Evolutionary conservation across 2,329 filamentous ascomycete species (phyloP).

Genomic region (Plenodomus biglobosus): DNA sequence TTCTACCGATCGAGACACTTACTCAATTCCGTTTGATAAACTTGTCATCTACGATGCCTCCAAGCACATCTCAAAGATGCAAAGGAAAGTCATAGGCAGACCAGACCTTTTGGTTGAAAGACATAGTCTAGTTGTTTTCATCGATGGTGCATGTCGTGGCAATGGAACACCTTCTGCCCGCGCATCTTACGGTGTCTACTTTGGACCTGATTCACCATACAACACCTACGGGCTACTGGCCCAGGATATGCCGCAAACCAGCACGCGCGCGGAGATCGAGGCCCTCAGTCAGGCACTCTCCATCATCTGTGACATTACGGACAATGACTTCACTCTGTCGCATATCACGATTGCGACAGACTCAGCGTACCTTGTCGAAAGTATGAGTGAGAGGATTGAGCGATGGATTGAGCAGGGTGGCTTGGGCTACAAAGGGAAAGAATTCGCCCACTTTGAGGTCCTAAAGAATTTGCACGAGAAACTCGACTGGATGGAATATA

Average conservation of each 20-base stretch:
- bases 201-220: constrained; percentile 9
- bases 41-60: constrained; percentile 8
- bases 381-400: constrained; percentile 34
- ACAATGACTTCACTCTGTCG: background rate
- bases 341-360: constrained; percentile 28
- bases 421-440: constrained; percentile 21
- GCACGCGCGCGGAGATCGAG: constrained; percentile 18
- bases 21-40: background rate
- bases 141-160: constrained; percentile 25
- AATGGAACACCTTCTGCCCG: constrained; percentile 16
- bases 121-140: constrained; percentile 16
- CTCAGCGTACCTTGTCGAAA: constrained; percentile 40
- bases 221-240: constrained; percentile 3
- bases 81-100: background rate
- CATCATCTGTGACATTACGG: constrained; percentile 6
- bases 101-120: background rate
- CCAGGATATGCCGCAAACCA: constrained; percentile 8
- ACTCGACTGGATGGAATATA: constrained; percentile 15
- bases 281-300: constrained; percentile 11
- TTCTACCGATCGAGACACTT: background rate
- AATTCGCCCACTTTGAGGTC: constrained; percentile 28
- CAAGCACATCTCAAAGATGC: constrained; percentile 9
- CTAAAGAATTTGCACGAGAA: constrained; percentile 16
- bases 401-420: constrained; percentile 38
- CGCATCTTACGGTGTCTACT: constrained; percentile 21